These are phyloP conservation scores for Plicaturopsis crispa DNA, from an alignment of 768 basidiomycete genomes.

Conservation along the genomic window DNA sequence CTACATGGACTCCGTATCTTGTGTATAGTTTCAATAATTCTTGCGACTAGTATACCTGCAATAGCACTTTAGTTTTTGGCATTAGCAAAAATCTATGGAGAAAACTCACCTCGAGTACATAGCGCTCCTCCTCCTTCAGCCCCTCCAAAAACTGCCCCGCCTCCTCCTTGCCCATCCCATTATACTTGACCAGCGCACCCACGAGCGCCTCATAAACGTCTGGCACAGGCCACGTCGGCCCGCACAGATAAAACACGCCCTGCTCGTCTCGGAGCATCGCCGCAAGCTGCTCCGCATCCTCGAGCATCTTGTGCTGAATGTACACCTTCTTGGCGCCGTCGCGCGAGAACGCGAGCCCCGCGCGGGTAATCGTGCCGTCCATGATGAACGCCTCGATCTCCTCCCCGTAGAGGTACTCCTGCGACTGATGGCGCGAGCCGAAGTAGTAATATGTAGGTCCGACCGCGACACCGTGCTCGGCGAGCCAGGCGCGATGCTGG, in stretches of 20 bases:
- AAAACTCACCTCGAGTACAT: conserved; percentile 84
- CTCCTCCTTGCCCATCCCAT: conserved; percentile 49
- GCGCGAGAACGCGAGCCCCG: conserved; percentile 94
- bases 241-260: conserved; percentile 94
- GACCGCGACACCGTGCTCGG: conserved; percentile 66
- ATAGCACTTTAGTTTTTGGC: too few relatives aligned
- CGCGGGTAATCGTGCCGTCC: conserved; percentile 77
- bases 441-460: conserved; percentile 99
- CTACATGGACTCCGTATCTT: too few relatives aligned
- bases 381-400: conserved; percentile 92
- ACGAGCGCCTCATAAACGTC: conserved; percentile 94
- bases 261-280: conserved; percentile 63
- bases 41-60: too few relatives aligned
- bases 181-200: conserved; percentile 66
- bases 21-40: too few relatives aligned
- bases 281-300: conserved; percentile 75
- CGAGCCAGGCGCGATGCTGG: conserved; percentile 86
- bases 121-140: conserved; percentile 94
- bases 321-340: conserved; percentile 92
- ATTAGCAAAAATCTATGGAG: too few relatives aligned
- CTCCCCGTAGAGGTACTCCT: conserved; percentile 96
- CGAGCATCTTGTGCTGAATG: conserved; percentile 97
- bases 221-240: conserved; percentile 99
- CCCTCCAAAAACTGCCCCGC: conserved; percentile 83
- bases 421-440: conserved; percentile 89